Evolutionary conservation across 495 filamentous ascomycete species (phyloP), one percentile per base, ranked within the genome.

Genomic region (Chlorociboria aeruginascens): DNA sequence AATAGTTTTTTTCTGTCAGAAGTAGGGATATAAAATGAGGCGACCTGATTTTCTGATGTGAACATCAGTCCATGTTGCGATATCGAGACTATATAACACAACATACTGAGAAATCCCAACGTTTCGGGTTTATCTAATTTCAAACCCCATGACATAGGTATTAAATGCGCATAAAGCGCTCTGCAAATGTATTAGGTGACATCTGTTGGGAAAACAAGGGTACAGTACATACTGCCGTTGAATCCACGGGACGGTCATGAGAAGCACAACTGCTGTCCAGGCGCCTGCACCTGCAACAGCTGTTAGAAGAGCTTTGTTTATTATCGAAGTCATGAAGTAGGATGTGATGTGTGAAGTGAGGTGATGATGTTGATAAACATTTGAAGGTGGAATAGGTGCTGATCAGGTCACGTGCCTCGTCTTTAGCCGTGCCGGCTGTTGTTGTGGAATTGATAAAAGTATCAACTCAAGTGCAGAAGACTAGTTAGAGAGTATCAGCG

Each of bases 1-100:
- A 79, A 78, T 11, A 82, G 62, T 0, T 62, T 68, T 57, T 77
- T 72, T 29, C 78, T 76, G 48, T 82, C 78, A 0, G 72, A 61
- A 3, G 78, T 81, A 30, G 31, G 30, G 41, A 81, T 46, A 47
- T 69, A 63, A 57, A 82, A 81, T 3, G 75, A 72, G 39, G 75
- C 70, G 30, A 80, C 76, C 54, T 82, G 78, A 38, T 75, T 78
- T 53, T 72, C 43, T 45, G 30, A 14, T 3, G 8, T 2, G 30
- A 28, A 44, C 14, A 43, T 12, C n/a, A 49, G 46, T 39, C 36
- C 20, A 31, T 39, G 43, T 8, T 37, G 33, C 17, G 43, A 8
- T 16, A 9, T 43, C 8, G 9, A 43, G n/a, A 45, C 29, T 25
- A 4, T 25, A 25, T 25, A 25, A 25, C 20, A 25, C 4, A 25